phyloP scores from a whole-genome alignment of 2,329 filamentous ascomycete genomes.

The Penicillium sp. region DNA sequence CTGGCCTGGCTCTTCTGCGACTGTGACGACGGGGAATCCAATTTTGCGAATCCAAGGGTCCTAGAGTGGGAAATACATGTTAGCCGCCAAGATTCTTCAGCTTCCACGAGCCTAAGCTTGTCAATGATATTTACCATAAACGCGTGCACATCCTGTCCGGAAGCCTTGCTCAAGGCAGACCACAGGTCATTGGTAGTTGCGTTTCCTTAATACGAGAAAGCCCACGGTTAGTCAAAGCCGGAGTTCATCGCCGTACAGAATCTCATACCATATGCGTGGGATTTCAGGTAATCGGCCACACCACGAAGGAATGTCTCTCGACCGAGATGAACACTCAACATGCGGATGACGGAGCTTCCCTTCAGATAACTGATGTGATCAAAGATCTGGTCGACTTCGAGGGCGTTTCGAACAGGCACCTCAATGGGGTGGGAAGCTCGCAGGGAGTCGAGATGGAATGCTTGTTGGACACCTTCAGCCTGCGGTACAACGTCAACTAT shows the following conservation, averaged over 20 bases:
- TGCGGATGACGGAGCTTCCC: conserved; percentile 93
- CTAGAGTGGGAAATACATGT: no score
- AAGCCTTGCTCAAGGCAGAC: conserved; percentile 84
- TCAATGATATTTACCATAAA: conserved; percentile 69
- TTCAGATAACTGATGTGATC: conserved; percentile 96
- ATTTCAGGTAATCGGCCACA: conserved; percentile 85
- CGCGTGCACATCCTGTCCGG: conserved; percentile 79
- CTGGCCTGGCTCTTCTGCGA: conserved; percentile 81
- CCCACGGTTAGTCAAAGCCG: neutral
- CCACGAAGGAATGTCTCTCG: conserved; percentile 87
- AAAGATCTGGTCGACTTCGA: conserved; percentile 98
- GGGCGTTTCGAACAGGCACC: conserved; percentile 87
- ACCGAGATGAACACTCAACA: conserved; percentile 89
- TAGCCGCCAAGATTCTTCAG: neutral
- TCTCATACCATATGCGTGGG: conserved; percentile 74
- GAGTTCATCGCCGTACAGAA: no score
- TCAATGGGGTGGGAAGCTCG: conserved; percentile 95
- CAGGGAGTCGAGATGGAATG: conserved; percentile 86
- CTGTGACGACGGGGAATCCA: conserved; percentile 86
- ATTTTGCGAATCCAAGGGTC: conserved; percentile 94
- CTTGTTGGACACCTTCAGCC: conserved; percentile 90
- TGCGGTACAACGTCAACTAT: conserved; percentile 45
- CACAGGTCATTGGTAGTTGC: conserved; percentile 92
- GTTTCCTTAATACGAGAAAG: conserved; percentile 54
- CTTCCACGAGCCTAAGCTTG: neutral